Percentiles rank a stretch among this genome's conserved stretches.
Conservation (phyloP, 1,284 basidiomycete genomes). For the Anthracocystis walkeri region DNA sequence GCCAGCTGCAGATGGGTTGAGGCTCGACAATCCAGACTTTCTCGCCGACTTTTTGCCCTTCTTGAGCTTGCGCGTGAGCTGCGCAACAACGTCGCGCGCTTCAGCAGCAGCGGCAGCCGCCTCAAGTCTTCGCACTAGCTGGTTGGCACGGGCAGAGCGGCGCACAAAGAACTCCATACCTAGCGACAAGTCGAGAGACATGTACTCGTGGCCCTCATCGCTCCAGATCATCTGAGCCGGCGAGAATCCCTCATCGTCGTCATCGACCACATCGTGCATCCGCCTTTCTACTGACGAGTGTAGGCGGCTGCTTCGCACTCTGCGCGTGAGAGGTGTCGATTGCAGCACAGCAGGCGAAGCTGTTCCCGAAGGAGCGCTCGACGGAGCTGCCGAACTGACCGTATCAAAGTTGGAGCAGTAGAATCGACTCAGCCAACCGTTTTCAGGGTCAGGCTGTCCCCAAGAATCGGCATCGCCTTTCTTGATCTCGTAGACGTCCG, state of each 20-base stretch:
- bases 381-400: conserved; percentile 34
- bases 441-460: conserved; percentile 60
- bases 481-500: conserved; percentile 46
- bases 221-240: conserved; percentile 58
- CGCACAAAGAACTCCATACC: conserved; percentile 66
- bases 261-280: conserved; percentile 46
- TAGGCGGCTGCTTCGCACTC: conserved; percentile 36
- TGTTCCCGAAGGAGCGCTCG: conserved; percentile 37
- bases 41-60: conserved; percentile 40
- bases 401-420: conserved; percentile 60
- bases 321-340: conserved; percentile 46
- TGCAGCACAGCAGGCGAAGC: conserved; percentile 45
- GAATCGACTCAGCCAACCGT: conserved; percentile 64
- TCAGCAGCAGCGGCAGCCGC: conserved; percentile 51
- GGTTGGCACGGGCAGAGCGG: conserved; percentile 58
- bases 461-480: conserved; percentile 48
- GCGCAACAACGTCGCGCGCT: conserved; percentile 44
- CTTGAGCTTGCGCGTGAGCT: conserved; percentile 44
- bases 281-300: conserved; percentile 47
- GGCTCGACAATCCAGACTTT: conserved; percentile 37
- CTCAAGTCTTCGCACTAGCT: conserved; percentile 60
- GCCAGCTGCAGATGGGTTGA: conserved; percentile 37
- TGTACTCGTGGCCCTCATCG: conserved; percentile 62
- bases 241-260: conserved; percentile 34
- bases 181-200: conserved; percentile 55